Evolutionary conservation across 805 yeast genomes (phyloP).

Genomic region (Myxozyma neotropica): DNA sequence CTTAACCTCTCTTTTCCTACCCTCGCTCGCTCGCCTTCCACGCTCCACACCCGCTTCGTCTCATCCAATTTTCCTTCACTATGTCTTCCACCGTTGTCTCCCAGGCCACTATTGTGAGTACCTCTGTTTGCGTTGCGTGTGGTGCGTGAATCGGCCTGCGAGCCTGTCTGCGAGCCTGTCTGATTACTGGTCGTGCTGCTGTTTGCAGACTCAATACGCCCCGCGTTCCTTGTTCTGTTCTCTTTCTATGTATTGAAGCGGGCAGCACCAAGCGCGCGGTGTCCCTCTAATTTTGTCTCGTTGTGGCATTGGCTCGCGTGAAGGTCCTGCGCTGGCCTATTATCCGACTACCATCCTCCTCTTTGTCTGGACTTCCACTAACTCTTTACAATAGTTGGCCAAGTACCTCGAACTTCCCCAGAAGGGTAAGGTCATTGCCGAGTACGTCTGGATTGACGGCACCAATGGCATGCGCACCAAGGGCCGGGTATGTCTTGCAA

Average conservation of each 20-base stretch:
- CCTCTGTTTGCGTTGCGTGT: background rate
- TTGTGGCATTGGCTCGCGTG: too few species aligned
- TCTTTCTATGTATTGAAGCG: background rate
- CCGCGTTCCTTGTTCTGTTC: too few species aligned
- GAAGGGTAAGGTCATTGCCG: constrained; percentile 86
- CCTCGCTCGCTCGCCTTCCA: background rate
- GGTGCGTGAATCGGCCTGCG: background rate
- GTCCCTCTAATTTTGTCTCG: too few species aligned
- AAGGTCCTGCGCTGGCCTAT: too few species aligned
- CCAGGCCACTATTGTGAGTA: constrained; percentile 32
- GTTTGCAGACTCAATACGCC: too few species aligned
- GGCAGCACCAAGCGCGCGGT: background rate
- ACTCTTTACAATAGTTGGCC: constrained; percentile 51
- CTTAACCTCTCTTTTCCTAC: constrained; percentile 10
- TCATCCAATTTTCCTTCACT: background rate
- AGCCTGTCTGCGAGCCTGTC: too few species aligned
- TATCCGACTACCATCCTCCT: too few species aligned
- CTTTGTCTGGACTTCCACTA: background rate
- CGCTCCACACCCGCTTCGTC: background rate
- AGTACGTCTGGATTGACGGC: constrained; percentile 97
- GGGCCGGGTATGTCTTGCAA: constrained; percentile 52
- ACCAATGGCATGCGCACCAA: constrained; percentile 89
- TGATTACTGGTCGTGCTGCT: too few species aligned
- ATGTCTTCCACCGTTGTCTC: constrained; percentile 36
- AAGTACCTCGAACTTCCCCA: constrained; percentile 85